Evolutionary conservation across 148 eudicot species (phyloP).

Genomic region (Nepenthes mirabilis): DNA sequence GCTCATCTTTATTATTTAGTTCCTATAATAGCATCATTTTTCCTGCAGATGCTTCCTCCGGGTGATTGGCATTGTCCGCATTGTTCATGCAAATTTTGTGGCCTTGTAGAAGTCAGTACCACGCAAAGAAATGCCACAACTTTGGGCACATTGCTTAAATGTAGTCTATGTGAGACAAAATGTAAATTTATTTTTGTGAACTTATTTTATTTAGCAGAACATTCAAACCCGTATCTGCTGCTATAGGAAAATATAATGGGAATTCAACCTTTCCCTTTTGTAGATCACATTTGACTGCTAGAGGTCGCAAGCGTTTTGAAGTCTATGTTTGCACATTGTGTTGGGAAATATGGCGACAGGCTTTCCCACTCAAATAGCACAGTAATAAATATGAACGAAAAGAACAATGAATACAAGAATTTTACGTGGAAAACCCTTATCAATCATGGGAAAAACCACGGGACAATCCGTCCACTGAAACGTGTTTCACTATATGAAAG

Average conservation of each 20-base stretch:
- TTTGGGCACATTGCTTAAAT: constrained; percentile 23
- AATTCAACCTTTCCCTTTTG: constrained; percentile 2
- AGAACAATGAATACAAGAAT: no score
- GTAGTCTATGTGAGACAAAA: constrained; percentile 76
- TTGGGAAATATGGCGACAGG: no score
- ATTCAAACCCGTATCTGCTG: not conserved
- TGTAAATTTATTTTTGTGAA: constrained; percentile 23
- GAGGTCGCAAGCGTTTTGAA: no score
- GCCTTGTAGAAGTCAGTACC: constrained; percentile 25
- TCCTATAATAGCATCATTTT: no score
- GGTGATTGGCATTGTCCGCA: constrained; percentile 99
- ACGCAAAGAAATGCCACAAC: constrained; percentile 20
- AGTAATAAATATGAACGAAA: no score
- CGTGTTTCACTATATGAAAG: no score
- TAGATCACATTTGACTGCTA: constrained; percentile 41
- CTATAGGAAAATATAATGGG: not conserved
- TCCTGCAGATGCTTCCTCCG: constrained; percentile 75
- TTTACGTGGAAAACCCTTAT: no score
- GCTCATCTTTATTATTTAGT: no score
- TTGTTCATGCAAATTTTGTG: constrained; percentile 86
- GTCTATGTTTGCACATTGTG: no score
- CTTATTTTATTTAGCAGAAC: not conserved
- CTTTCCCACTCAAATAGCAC: no score
- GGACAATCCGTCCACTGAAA: no score
- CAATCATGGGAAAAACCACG: no score